Conservation (phyloP, 1,284 basidiomycete species). For the Wallemia hederae region DNA sequence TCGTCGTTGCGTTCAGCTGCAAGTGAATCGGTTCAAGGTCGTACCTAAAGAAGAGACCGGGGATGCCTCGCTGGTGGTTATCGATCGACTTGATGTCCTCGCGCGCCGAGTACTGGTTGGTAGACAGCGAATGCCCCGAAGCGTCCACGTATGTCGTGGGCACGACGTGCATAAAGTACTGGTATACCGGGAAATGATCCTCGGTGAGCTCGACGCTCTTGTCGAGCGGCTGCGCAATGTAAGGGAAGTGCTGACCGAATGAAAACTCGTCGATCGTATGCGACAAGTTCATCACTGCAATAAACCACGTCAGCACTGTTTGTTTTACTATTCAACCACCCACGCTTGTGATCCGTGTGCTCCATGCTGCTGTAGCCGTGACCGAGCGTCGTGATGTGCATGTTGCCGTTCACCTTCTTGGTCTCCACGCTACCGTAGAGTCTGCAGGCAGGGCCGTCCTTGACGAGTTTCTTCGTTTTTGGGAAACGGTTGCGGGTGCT, state of each 20-base stretch:
- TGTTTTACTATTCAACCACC: slow-evolving; percentile 11
- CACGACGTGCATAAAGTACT: slow-evolving; percentile 82
- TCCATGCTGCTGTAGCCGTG: slow-evolving; percentile 69
- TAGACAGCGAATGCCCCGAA: slow-evolving; percentile 28
- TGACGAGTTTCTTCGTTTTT: slow-evolving; percentile 37
- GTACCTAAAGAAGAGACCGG: slow-evolving; percentile 24
- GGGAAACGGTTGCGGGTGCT: slow-evolving; percentile 18
- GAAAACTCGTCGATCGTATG: slow-evolving; percentile 92
- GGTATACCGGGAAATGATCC: slow-evolving; percentile 72
- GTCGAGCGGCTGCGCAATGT: slow-evolving; percentile 80
- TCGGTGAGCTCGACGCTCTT: slow-evolving; percentile 55
- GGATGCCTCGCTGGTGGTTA: slow-evolving; percentile 27
- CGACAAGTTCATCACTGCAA: slow-evolving; percentile 70
- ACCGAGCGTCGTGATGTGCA: slow-evolving; percentile 34
- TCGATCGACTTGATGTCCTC: slow-evolving; percentile 56
- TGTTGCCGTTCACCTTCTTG: slow-evolving; percentile 53
- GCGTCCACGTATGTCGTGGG: slow-evolving; percentile 70
- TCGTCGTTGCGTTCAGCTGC: slow-evolving; percentile 61
- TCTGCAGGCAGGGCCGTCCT: slow-evolving; percentile 41
- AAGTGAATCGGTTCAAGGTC: slow-evolving; percentile 74
- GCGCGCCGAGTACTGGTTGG: slow-evolving; percentile 83
- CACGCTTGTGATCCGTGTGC: slow-evolving; percentile 59
- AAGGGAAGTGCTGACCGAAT: slow-evolving; percentile 84
- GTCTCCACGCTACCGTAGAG: slow-evolving; percentile 58
- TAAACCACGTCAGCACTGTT: not conserved